These are phyloP conservation scores for Russula sp. DNA, from an alignment of 768 basidiomycete species.

Conservation along the genomic window DNA sequence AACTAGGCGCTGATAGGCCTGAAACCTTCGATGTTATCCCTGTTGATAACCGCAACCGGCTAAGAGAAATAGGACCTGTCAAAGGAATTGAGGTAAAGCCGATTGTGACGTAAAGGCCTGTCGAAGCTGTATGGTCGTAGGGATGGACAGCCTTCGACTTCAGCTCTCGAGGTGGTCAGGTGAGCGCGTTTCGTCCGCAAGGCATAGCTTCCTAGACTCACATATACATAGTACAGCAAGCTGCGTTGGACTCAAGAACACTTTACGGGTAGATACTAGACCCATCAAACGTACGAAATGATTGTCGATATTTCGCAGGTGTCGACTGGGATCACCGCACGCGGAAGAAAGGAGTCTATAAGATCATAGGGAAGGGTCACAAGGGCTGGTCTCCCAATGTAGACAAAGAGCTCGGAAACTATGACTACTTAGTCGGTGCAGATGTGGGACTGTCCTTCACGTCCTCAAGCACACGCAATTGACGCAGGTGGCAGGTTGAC, in stretches of 20 bases:
- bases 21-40: slow-evolving; percentile 67
- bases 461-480: slow-evolving; percentile 1
- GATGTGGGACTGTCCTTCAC: slow-evolving; percentile 41
- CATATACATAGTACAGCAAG: slow-evolving; percentile 49
- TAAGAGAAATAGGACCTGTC: slow-evolving; percentile 48
- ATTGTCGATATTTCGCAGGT: slow-evolving; percentile 36
- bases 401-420: slow-evolving; percentile 80
- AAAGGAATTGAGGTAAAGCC: slow-evolving; percentile 56
- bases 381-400: slow-evolving; percentile 80
- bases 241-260: slow-evolving; percentile 72
- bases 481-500: slow-evolving; percentile 50
- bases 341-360: slow-evolving; percentile 56
- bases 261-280: slow-evolving; percentile 54
- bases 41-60: slow-evolving; percentile 61
- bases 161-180: slow-evolving; percentile 66
- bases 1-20: slow-evolving; percentile 72
- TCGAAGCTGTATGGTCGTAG: slow-evolving; percentile 31
- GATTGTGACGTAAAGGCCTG: background rate
- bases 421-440: slow-evolving; percentile 72
- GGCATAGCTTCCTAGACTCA: background rate
- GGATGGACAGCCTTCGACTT: slow-evolving; percentile 87
- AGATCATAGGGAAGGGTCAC: slow-evolving; percentile 56
- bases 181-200: slow-evolving; percentile 25
- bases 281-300: background rate
- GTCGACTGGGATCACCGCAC: slow-evolving; percentile 78